Percentiles rank a stretch among this genome's conserved stretches.
Evolutionary conservation across 768 basidiomycete genomes (phyloP).

Genomic region (Termitomyces titanicus): DNA sequence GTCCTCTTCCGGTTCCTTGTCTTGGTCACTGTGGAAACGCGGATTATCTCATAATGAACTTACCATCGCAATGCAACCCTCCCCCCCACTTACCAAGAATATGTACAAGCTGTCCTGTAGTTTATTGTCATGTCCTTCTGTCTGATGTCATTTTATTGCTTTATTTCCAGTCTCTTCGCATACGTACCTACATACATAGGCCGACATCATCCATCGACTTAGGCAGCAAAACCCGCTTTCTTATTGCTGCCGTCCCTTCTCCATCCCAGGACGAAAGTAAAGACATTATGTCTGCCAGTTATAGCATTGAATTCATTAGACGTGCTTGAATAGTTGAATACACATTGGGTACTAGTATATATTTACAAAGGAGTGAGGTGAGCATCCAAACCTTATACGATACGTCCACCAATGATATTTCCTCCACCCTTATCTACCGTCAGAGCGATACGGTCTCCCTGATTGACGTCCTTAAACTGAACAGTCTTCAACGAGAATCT

Average conservation of each 20-base stretch:
- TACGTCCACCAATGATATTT: slow-evolving; percentile 8
- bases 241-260: background rate
- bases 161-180: slow-evolving; percentile 4
- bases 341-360: no score
- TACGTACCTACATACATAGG: slow-evolving; percentile 10
- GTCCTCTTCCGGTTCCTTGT: background rate
- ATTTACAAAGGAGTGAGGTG: background rate
- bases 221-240: slow-evolving; percentile 9
- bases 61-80: slow-evolving; percentile 1
- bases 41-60: slow-evolving; percentile 2
- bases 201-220: slow-evolving; percentile 9
- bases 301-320: background rate
- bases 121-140: slow-evolving; percentile 9
- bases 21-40: background rate
- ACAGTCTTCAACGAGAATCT: slow-evolving; percentile 11
- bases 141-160: slow-evolving; percentile 12
- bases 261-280: no score
- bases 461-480: slow-evolving; percentile 47
- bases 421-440: slow-evolving; percentile 56
- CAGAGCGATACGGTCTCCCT: slow-evolving; percentile 48
- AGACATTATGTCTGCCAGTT: background rate
- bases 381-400: slow-evolving; percentile 1
- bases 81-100: slow-evolving; percentile 7
- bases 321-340: no score
- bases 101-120: slow-evolving; percentile 25